phyloP scores from a whole-genome alignment of 176 grass and related monocot species.

The Musa itinerans region DNA sequence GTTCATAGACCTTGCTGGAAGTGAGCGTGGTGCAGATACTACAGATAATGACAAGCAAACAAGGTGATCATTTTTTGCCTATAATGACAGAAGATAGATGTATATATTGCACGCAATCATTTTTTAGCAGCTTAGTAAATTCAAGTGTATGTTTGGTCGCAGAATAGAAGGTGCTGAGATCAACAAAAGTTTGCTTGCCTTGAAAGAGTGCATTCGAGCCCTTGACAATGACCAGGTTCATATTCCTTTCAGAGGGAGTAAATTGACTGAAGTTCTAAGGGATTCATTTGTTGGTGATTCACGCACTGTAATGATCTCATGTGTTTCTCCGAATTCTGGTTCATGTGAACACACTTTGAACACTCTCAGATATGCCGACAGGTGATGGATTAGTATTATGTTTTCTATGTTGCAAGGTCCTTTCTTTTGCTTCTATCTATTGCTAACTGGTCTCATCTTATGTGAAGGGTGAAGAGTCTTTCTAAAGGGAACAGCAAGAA shows the following conservation, averaged over 20 bases:
- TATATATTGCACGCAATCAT: not conserved
- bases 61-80: constrained; percentile 39
- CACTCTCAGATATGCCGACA: constrained; percentile 97
- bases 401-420: not conserved
- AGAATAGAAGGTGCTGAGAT: constrained; percentile 99
- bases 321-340: constrained; percentile 94
- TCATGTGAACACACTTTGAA: constrained; percentile 99
- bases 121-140: constrained; percentile 20
- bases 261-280: constrained; percentile 89
- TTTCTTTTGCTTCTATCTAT: not conserved
- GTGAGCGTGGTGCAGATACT: constrained; percentile 97
- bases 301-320: constrained; percentile 98
- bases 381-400: constrained; percentile 34
- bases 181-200: constrained; percentile 98
- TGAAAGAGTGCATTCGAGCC: constrained; percentile 97
- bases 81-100: constrained; percentile 2
- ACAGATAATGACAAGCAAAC: constrained; percentile 98
- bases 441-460: not conserved
- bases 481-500: constrained; percentile 85
- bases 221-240: constrained; percentile 95
- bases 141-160: constrained; percentile 22
- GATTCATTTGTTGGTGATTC: constrained; percentile 95
- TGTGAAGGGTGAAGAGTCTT: constrained; percentile 75
- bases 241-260: constrained; percentile 98
- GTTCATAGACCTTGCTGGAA: constrained; percentile 96